Evolutionary conservation across 164 flowering plant species (phyloP), one percentile per base, ranked within the genome.

Genomic region (Akebia trifoliata): DNA sequence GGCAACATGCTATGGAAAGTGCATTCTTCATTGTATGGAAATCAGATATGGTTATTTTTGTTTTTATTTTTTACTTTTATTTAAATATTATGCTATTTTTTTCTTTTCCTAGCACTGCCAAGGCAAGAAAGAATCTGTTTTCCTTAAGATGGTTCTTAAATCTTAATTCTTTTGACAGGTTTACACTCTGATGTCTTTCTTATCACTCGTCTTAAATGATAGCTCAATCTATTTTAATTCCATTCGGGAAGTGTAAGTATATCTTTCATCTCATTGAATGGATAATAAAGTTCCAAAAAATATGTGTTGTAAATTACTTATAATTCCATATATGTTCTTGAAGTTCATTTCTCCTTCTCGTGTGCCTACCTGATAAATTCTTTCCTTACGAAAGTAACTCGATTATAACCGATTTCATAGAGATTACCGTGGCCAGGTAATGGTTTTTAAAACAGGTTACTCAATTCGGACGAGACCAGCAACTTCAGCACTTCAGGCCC

Each of bases 151-250:
- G 37, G 21, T 50, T 17, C 54, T 50, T 50, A 50, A 9, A 32
- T 30, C 18, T 30, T 2, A 14, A 66, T 30, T 20, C 63, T 50
- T 50, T 65, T 77, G 32, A 56, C 92, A 90, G 97, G 88, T 90
- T 45, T 78, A 85, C 67, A 95, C 90, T 5, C 57, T 86, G 29
- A 90, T 76, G 80, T 86, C 95, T 31, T 90, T 90, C 68, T 68
- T 86, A 56, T 76, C 97, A 24, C 82, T 90, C 29, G 67, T 85
- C 59, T 70, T 81, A 20, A 80, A 74, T 60, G 68, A 74, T 17
- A 74, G 81, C 30, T 71, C 97, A 50, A 90, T 90, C 47, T 86
- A 90, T 62, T 90, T 90, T 66, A 82, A 90, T 70, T 86, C 97
- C 39, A 74, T 86, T 47, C 75, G 92, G 7, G 97, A 90, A 85